Conservation (phyloP, 1,284 basidiomycete species). For the Ganoderma lingzhi region DNA sequence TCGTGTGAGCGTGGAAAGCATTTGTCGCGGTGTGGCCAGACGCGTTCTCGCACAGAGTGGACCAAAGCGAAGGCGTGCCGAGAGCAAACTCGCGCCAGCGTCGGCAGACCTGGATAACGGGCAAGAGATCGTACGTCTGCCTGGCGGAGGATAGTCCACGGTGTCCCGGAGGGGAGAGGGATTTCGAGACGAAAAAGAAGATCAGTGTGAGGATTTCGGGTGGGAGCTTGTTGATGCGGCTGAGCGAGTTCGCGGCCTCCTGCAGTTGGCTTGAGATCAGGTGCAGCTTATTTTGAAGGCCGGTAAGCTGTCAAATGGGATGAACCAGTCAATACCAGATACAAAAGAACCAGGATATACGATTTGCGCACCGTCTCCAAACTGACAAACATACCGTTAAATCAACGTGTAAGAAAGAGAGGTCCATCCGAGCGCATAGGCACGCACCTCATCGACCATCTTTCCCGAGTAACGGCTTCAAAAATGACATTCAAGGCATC, state of each 20-base stretch:
- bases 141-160: not conserved
- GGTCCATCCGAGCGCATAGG: not conserved
- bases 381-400: not conserved
- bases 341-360: not conserved
- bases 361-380: slow-evolving; percentile 5
- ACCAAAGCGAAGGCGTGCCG: slow-evolving; percentile 28
- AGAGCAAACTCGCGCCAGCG: slow-evolving; percentile 30
- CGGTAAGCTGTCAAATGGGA: slow-evolving; percentile 15
- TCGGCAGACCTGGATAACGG: slow-evolving; percentile 30
- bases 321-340: not conserved
- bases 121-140: slow-evolving; percentile 27
- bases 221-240: slow-evolving; percentile 21
- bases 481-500: not conserved
- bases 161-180: slow-evolving; percentile 12
- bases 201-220: slow-evolving; percentile 26
- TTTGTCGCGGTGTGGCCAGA: slow-evolving; percentile 7
- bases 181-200: slow-evolving; percentile 18
- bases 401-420: not conserved
- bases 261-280: slow-evolving; percentile 17
- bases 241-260: slow-evolving; percentile 22
- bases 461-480: not conserved
- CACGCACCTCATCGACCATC: slow-evolving; percentile 19
- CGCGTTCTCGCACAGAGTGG: slow-evolving; percentile 23
- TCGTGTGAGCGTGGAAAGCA: slow-evolving; percentile 18
- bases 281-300: slow-evolving; percentile 13